Percentiles rank a stretch among this genome's conserved stretches.
These are phyloP conservation scores for Pyrenophora graminea DNA, from an alignment of 2,329 filamentous ascomycete species.

Conservation along the genomic window DNA sequence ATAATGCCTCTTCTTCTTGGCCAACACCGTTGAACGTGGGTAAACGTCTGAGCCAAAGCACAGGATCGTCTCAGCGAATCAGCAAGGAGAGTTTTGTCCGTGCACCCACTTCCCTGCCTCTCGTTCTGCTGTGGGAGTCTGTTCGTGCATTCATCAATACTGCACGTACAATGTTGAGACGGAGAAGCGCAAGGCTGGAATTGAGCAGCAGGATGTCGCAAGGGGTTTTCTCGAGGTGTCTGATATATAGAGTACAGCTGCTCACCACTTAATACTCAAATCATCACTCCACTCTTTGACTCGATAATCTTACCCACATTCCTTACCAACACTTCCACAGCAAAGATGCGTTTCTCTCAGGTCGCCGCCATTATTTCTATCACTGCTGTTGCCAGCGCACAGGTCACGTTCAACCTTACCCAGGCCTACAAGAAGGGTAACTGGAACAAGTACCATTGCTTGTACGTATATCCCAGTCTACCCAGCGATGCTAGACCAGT, in stretches of 20 bases:
- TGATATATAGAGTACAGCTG: too few species aligned
- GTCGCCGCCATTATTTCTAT: slow-evolving; percentile 7
- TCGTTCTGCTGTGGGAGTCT: background rate
- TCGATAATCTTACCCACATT: background rate
- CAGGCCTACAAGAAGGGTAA: slow-evolving; percentile 21
- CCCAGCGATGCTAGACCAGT: too few species aligned
- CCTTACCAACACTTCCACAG: background rate
- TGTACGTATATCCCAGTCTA: slow-evolving; percentile 13
- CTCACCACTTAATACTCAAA: background rate
- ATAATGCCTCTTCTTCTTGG: too few species aligned
- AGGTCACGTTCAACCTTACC: slow-evolving; percentile 30
- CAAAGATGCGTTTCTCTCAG: slow-evolving; percentile 6
- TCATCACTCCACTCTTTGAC: background rate
- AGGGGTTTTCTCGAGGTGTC: too few species aligned
- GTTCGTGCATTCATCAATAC: slow-evolving; percentile 6
- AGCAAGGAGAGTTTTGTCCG: too few species aligned
- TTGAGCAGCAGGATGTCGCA: too few species aligned
- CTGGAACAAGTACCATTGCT: slow-evolving; percentile 30
- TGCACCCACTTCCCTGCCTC: too few species aligned
- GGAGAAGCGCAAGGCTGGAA: background rate
- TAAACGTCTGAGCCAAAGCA: too few species aligned
- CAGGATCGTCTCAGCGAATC: too few species aligned
- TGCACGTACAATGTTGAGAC: slow-evolving; percentile 4
- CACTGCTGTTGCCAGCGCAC: slow-evolving; percentile 10
- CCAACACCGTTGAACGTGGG: too few species aligned